Evolutionary conservation across 2,329 filamentous ascomycete species (phyloP).

Genomic region (Polytolypa hystricis): DNA sequence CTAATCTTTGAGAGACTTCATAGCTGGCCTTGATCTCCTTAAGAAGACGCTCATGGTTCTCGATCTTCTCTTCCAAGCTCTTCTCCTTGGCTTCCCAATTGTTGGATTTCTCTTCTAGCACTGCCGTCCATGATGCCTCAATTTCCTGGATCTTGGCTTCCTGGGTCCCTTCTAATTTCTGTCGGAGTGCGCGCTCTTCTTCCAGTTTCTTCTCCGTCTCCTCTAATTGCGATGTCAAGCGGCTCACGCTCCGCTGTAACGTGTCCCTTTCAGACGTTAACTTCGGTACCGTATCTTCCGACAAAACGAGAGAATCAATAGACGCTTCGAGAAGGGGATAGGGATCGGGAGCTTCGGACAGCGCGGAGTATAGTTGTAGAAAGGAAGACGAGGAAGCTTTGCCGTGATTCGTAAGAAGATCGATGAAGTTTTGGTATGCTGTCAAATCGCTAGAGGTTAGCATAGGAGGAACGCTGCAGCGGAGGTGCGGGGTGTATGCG

Average conservation of each 20-base stretch:
- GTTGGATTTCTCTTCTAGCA: conserved; percentile 83
- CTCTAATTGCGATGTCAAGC: conserved; percentile 70
- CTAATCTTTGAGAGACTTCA: conserved; percentile 86
- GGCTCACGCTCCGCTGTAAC: conserved; percentile 65
- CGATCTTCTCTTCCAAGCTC: conserved; percentile 80
- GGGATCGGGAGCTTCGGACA: conserved; percentile 92
- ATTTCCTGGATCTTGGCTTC: conserved; percentile 79
- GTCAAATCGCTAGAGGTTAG: conserved; percentile 11
- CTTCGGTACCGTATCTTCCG: conserved; percentile 85
- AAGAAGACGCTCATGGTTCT: conserved; percentile 82
- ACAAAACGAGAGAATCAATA: conserved; percentile 82
- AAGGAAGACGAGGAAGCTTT: conserved; percentile 91
- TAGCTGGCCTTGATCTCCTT: conserved; percentile 96
- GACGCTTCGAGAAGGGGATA: conserved; percentile 94
- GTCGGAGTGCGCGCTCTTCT: conserved; percentile 60
- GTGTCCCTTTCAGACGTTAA: conserved; percentile 80
- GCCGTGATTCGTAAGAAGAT: conserved; percentile 88
- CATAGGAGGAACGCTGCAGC: background rate
- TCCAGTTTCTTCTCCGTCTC: conserved; percentile 72
- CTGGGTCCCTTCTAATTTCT: conserved; percentile 63
- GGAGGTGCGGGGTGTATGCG: background rate
- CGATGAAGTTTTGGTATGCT: conserved; percentile 97
- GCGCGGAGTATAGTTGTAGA: conserved; percentile 78
- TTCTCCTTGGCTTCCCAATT: conserved; percentile 96
- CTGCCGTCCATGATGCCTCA: conserved; percentile 78